Evolutionary conservation across 495 filamentous ascomycete species (phyloP).

Genomic region (Mycothermus thermophilus): DNA sequence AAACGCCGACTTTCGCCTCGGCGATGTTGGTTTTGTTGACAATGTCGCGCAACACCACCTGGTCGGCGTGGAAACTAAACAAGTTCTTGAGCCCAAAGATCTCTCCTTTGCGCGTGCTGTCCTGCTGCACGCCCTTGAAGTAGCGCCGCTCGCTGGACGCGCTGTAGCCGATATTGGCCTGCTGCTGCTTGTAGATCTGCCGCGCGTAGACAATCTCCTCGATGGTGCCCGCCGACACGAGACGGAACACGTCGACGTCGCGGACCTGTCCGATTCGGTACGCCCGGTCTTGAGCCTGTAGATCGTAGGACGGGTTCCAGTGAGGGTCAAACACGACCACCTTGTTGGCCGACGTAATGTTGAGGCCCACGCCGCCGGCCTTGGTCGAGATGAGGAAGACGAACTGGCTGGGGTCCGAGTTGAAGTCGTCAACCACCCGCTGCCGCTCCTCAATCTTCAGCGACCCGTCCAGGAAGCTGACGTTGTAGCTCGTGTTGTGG

Average conservation of each 20-base stretch:
- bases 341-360: constrained; percentile 96
- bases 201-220: constrained; percentile 96
- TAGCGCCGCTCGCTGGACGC: constrained; percentile 85
- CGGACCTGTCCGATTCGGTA: constrained; percentile 89
- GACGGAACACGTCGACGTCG: constrained; percentile 90
- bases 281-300: constrained; percentile 92
- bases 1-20: constrained; percentile 75
- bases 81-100: constrained; percentile 85
- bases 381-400: constrained; percentile 93
- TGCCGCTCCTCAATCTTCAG: constrained; percentile 81
- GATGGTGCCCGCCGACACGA: constrained; percentile 86
- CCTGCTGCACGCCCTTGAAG: constrained; percentile 87
- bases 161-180: constrained; percentile 94
- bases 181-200: constrained; percentile 98
- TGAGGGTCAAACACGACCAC: constrained; percentile 96
- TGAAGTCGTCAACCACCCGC: constrained; percentile 77
- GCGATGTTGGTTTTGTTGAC: constrained; percentile 97
- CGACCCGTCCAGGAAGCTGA: constrained; percentile 79
- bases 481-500: constrained; percentile 76
- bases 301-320: constrained; percentile 89
- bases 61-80: constrained; percentile 69
- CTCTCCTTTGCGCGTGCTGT: constrained; percentile 67
- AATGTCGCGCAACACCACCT: constrained; percentile 73
- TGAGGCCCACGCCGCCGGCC: constrained; percentile 75
- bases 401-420: constrained; percentile 75